Percentiles rank a stretch among this genome's conserved stretches.
Conservation (phyloP, 805 yeast genomes). For the Cyberlindnera bimundalis region DNA sequence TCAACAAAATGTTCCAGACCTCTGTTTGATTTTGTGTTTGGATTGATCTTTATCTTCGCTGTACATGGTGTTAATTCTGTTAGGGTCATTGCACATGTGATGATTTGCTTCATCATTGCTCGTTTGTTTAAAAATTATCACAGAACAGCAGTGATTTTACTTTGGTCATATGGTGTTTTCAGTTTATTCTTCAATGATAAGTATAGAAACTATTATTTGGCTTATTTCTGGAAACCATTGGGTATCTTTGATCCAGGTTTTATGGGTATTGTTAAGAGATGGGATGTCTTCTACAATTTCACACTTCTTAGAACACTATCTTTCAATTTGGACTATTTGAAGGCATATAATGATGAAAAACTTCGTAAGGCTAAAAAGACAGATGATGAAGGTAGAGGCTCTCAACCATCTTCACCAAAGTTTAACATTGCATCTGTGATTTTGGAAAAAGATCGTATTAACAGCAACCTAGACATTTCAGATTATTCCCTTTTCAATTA, state of each 20-base stretch:
- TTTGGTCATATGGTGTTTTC: conserved; percentile 81
- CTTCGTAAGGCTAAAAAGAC: conserved; percentile 18
- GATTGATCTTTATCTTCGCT: conserved; percentile 60
- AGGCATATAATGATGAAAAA: conserved; percentile 30
- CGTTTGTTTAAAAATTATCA: conserved; percentile 32
- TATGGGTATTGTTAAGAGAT: conserved; percentile 76
- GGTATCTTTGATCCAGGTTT: conserved; percentile 55
- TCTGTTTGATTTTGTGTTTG: conserved; percentile 71
- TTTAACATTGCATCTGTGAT: conserved; percentile 5
- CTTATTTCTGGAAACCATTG: conserved; percentile 38
- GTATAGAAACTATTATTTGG: conserved; percentile 52
- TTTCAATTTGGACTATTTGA: conserved; percentile 72
- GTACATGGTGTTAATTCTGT: conserved; percentile 78
- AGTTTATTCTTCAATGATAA: conserved; percentile 75
- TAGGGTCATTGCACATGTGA: conserved; percentile 57
- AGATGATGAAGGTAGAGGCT: conserved; percentile 24
- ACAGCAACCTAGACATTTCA: conserved; percentile 53
- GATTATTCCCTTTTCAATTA: conserved; percentile 67
- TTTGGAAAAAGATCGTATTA: conserved; percentile 55
- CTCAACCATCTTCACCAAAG: conserved; percentile 21
- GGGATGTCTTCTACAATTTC: conserved; percentile 97
- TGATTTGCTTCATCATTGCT: conserved; percentile 50
- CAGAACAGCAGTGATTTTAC: conserved; percentile 37
- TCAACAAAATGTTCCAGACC: conserved; percentile 38
- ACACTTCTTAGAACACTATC: conserved; percentile 81